Percentiles rank a stretch among this genome's conserved stretches.
Conservation (phyloP, 805 yeast genomes). For the Ogataea chonburiensis region DNA sequence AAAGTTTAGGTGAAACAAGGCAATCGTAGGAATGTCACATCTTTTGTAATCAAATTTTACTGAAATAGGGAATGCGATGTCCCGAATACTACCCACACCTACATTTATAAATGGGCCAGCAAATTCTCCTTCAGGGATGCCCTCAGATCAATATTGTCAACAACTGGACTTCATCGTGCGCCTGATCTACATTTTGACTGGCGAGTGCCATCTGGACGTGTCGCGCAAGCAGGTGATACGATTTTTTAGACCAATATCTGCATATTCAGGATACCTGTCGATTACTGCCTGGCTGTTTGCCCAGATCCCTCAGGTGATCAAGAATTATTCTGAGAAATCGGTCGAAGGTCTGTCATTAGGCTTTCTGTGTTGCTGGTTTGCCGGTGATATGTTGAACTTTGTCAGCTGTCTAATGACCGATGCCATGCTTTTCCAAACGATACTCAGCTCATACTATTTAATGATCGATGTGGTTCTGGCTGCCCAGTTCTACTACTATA, state of each 20-base stretch:
- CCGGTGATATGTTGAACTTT: constrained; percentile 60
- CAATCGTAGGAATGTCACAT: constrained; percentile 1
- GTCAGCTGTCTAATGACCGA: constrained; percentile 46
- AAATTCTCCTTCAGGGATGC: constrained; percentile 1
- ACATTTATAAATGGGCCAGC: constrained; percentile 1
- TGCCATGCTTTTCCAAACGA: constrained; percentile 48
- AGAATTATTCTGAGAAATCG: constrained; percentile 56
- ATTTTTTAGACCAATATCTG: constrained; percentile 28
- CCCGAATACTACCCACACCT: constrained; percentile 8
- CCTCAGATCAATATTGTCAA: constrained; percentile 19
- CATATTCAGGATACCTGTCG: constrained; percentile 38
- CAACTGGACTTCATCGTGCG: constrained; percentile 25
- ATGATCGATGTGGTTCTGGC: constrained; percentile 46
- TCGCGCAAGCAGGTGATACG: constrained; percentile 19
- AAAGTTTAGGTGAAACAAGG: constrained; percentile 4
- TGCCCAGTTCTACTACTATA: constrained; percentile 49
- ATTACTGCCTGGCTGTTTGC: constrained; percentile 69
- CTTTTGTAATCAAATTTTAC: neutral
- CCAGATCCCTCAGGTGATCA: constrained; percentile 66
- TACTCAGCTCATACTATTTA: constrained; percentile 48
- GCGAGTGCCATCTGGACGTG: constrained; percentile 25
- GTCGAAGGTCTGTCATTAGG: constrained; percentile 66
- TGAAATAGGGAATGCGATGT: constrained; percentile 6
- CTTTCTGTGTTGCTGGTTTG: constrained; percentile 61
- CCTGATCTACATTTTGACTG: constrained; percentile 25